These are phyloP conservation scores for Phytophthora colocasiae DNA, from an alignment of 352 stramenopile genomes.

Conservation along the genomic window DNA sequence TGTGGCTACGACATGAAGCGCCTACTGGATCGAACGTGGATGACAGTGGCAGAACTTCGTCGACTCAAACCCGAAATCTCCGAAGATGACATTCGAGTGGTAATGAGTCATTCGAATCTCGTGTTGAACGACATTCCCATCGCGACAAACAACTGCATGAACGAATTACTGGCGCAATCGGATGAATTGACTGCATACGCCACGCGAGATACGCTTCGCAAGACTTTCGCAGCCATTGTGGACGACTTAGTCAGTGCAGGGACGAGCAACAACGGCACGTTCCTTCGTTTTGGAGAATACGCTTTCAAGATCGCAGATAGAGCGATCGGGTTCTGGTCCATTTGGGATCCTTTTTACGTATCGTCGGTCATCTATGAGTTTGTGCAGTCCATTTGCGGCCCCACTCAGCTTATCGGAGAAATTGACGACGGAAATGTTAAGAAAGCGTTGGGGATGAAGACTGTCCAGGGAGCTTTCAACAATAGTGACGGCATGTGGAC, in stretches of 20 bases:
- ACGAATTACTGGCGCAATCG: slow-evolving; percentile 32
- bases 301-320: slow-evolving; percentile 48
- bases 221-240: slow-evolving; percentile 52
- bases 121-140: slow-evolving; percentile 60
- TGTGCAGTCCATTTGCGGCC: slow-evolving; percentile 54
- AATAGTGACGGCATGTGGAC: slow-evolving; percentile 45
- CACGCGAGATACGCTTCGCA: slow-evolving; percentile 53
- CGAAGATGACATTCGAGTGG: slow-evolving; percentile 38
- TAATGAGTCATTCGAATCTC: slow-evolving; percentile 49
- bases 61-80: slow-evolving; percentile 35
- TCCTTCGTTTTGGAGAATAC: slow-evolving; percentile 42
- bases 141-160: slow-evolving; percentile 49
- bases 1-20: slow-evolving; percentile 46
- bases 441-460: slow-evolving; percentile 49
- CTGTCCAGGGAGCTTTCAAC: slow-evolving; percentile 47
- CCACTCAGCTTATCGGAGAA: slow-evolving; percentile 48
- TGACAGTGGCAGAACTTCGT: slow-evolving; percentile 39
- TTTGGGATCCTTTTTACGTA: slow-evolving; percentile 57
- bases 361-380: slow-evolving; percentile 51
- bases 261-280: slow-evolving; percentile 43
- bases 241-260: slow-evolving; percentile 49
- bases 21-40: slow-evolving; percentile 42
- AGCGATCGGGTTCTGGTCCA: slow-evolving; percentile 46
- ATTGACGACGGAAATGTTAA: slow-evolving; percentile 54
- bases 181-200: slow-evolving; percentile 30